Evolutionary conservation across 2,329 filamentous ascomycete genomes (phyloP).

Genomic region (Emmonsiellopsis sp.): DNA sequence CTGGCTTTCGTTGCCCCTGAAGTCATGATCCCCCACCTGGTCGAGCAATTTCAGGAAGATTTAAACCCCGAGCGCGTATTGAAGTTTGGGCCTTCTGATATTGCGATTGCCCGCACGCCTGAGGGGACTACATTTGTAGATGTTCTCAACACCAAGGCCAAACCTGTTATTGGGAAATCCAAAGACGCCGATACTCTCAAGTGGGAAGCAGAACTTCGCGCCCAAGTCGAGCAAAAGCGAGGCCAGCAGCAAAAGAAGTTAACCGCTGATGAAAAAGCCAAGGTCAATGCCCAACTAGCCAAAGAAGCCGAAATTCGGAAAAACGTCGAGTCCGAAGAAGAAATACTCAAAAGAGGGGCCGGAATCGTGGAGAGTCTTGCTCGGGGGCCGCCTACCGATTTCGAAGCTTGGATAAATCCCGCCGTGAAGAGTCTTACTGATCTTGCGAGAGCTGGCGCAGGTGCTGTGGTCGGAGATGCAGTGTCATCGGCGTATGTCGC

Average conservation of each 20-base stretch:
- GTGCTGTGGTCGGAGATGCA: conserved; percentile 68
- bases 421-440: conserved; percentile 64
- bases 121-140: conserved; percentile 85
- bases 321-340: conserved; percentile 59
- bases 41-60: conserved; percentile 64
- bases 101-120: conserved; percentile 83
- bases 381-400: conserved; percentile 79
- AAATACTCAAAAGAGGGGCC: conserved; percentile 68
- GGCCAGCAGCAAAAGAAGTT: conserved; percentile 77
- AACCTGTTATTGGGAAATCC: conserved; percentile 65
- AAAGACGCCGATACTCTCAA: conserved; percentile 95
- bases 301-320: conserved; percentile 75
- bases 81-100: conserved; percentile 73
- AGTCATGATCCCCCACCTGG: conserved; percentile 62
- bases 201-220: conserved; percentile 88
- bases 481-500: conserved; percentile 70
- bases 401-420: conserved; percentile 76
- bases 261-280: conserved; percentile 76
- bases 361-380: conserved; percentile 77
- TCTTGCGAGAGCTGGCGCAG: conserved; percentile 65
- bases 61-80: conserved; percentile 61
- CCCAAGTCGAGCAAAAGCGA: conserved; percentile 85
- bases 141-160: conserved; percentile 74
- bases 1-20: conserved; percentile 89
- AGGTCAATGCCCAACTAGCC: conserved; percentile 80